These are phyloP conservation scores for Haplographium delicatum DNA, from an alignment of 495 filamentous ascomycete genomes.

Conservation along the genomic window DNA sequence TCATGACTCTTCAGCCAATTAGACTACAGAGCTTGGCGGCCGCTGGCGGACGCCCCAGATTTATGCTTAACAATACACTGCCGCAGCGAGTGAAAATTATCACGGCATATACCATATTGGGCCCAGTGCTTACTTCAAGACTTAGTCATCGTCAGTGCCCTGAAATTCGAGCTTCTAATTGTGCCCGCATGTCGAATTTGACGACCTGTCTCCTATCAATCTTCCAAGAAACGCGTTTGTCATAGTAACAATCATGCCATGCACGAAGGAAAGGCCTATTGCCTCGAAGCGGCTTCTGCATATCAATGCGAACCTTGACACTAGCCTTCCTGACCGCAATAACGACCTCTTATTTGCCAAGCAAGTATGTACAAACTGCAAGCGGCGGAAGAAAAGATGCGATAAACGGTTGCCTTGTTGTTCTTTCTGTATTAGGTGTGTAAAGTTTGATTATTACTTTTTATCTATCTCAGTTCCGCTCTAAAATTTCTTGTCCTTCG, in stretches of 20 bases:
- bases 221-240: not conserved
- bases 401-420: not conserved
- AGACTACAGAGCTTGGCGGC: not conserved
- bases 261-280: not conserved
- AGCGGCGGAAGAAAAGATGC: not conserved
- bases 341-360: not conserved
- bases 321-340: not conserved
- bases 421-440: not conserved
- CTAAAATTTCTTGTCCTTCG: not conserved
- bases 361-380: not conserved
- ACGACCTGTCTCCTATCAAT: not conserved
- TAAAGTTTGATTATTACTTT: not conserved
- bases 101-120: not conserved
- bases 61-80: not conserved
- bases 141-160: not conserved
- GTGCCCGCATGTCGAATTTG: not conserved
- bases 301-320: not conserved
- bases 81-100: not conserved
- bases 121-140: not conserved
- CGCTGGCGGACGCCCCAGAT: not conserved
- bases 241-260: not conserved
- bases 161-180: not conserved
- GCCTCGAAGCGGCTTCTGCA: not conserved
- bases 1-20: not conserved
- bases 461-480: not conserved